Conservation (phyloP, 2,329 filamentous ascomycete species). For the Helotiales sp. region DNA sequence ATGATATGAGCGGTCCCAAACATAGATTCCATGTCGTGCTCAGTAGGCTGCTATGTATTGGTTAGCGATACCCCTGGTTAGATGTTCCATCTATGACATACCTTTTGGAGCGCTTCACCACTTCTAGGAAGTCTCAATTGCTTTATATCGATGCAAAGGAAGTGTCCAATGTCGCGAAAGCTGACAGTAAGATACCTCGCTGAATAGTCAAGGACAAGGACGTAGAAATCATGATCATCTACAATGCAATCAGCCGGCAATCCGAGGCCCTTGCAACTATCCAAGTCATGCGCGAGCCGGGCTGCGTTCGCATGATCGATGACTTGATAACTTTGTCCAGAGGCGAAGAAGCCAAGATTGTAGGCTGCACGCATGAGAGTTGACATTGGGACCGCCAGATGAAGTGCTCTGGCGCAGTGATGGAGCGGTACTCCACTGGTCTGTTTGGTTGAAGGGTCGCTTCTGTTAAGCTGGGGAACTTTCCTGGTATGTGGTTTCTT, state of each 20-base stretch:
- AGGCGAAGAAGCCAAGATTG: neutral
- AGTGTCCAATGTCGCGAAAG: neutral
- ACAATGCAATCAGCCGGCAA: neutral
- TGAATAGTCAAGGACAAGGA: neutral
- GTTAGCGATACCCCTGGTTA: neutral
- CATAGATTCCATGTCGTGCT: neutral
- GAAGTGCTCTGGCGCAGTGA: neutral
- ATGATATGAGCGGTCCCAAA: neutral
- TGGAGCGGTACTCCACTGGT: neutral
- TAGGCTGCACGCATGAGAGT: neutral
- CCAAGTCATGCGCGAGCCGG: neutral
- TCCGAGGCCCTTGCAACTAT: neutral
- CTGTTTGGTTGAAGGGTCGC: neutral
- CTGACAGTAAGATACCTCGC: neutral
- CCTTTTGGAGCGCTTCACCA: neutral
- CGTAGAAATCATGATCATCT: conserved; percentile 1
- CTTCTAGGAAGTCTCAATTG: neutral
- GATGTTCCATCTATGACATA: neutral
- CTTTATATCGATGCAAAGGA: neutral
- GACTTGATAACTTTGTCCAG: neutral
- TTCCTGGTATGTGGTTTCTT: neutral
- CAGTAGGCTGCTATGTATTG: neutral
- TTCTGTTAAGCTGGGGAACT: neutral
- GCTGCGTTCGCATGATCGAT: neutral
- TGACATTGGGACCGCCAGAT: neutral